Conservation (phyloP, 1,284 basidiomycete species). For the Austropuccinia psidii region DNA sequence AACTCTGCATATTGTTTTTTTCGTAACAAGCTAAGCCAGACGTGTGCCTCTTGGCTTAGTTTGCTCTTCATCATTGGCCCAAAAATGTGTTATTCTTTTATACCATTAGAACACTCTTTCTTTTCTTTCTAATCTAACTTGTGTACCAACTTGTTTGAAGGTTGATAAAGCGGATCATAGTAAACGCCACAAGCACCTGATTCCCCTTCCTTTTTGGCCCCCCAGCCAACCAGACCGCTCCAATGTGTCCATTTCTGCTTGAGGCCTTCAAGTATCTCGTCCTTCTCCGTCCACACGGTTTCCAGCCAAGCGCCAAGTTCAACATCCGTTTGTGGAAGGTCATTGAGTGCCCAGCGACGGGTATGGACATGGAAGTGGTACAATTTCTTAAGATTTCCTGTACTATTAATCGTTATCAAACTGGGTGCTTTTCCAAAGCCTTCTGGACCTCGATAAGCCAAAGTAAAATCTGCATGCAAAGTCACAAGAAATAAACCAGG, state of each 20-base stretch:
- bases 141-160: too few species aligned
- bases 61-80: too few species aligned
- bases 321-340: neutral
- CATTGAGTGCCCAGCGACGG: constrained; percentile 10
- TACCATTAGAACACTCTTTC: too few species aligned
- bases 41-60: too few species aligned
- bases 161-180: neutral
- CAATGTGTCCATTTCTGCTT: constrained; percentile 24
- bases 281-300: constrained; percentile 17
- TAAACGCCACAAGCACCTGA: constrained; percentile 29
- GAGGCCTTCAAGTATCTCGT: constrained; percentile 23
- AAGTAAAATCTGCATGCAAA: constrained; percentile 8
- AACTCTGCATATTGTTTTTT: too few species aligned
- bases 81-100: too few species aligned
- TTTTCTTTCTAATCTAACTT: too few species aligned
- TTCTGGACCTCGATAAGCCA: constrained; percentile 9
- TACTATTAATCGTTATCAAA: constrained; percentile 18
- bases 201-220: neutral
- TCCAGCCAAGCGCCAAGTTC: constrained; percentile 26
- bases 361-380: constrained; percentile 23
- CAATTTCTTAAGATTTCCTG: neutral
- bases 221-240: constrained; percentile 22
- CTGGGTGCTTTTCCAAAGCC: constrained; percentile 11
- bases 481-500: neutral
- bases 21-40: too few species aligned